phyloP scores from a whole-genome alignment of 805 yeast genomes.

The Candida maesae region DNA sequence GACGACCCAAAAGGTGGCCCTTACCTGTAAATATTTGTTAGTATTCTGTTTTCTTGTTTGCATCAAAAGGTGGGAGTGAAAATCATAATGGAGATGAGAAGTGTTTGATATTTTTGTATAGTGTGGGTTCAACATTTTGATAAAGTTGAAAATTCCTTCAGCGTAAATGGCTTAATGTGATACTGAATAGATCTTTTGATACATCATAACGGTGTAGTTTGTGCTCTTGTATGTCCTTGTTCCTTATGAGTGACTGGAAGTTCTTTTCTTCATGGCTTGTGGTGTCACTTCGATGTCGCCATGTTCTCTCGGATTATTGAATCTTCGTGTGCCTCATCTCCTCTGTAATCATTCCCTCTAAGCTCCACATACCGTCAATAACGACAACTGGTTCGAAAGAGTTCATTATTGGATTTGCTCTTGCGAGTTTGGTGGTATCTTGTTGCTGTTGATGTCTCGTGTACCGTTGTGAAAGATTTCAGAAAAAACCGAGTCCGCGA shows the following conservation, averaged over 20 bases:
- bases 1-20: conserved; percentile 99
- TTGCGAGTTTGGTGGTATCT: conserved; percentile 8
- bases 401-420: conserved; percentile 32
- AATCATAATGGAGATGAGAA: not conserved
- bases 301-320: conserved; percentile 2
- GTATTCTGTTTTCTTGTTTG: conserved; percentile 11
- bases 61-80: not conserved
- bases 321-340: not conserved
- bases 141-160: no score
- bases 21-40: conserved; percentile 50
- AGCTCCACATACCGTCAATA: conserved; percentile 75
- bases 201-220: no score
- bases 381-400: conserved; percentile 96
- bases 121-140: no score
- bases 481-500: conserved; percentile 9
- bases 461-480: conserved; percentile 16
- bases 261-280: conserved; percentile 1
- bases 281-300: not conserved
- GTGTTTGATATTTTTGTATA: not conserved
- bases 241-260: not conserved
- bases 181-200: not conserved
- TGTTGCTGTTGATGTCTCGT: not conserved
- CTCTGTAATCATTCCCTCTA: not conserved
- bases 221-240: not conserved
- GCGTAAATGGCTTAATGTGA: not conserved